phyloP scores from a whole-genome alignment of 495 filamentous ascomycete genomes.

The Pseudomonodictys pantanalensis region DNA sequence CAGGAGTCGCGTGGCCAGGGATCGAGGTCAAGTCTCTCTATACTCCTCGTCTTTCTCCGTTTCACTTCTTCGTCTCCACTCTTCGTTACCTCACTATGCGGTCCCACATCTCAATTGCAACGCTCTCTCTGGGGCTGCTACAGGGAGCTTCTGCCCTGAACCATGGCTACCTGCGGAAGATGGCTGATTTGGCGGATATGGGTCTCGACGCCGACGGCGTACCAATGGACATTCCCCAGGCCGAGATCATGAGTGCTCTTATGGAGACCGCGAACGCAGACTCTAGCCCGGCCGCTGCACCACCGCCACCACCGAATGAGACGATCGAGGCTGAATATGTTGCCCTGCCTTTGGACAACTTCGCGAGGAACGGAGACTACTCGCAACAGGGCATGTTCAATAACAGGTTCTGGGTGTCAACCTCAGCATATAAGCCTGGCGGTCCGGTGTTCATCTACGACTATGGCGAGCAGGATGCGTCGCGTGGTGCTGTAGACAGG shows the following conservation, averaged over 20 bases:
- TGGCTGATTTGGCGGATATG: slow-evolving; percentile 23
- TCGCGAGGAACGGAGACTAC: slow-evolving; percentile 20
- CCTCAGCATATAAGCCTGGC: slow-evolving; percentile 49
- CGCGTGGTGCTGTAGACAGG: slow-evolving; percentile 29
- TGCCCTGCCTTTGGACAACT: slow-evolving; percentile 29
- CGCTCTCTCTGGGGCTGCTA: slow-evolving; percentile 12
- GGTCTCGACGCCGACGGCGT: slow-evolving; percentile 32
- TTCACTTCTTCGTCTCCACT: neutral
- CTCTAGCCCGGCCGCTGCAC: neutral
- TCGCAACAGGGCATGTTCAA: slow-evolving; percentile 44
- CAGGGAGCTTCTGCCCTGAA: neutral
- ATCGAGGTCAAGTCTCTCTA: neutral
- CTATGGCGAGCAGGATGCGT: slow-evolving; percentile 48
- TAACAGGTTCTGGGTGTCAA: slow-evolving; percentile 57
- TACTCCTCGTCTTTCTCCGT: neutral
- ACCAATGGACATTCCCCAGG: slow-evolving; percentile 13
- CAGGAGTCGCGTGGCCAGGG: neutral
- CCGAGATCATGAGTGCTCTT: no score
- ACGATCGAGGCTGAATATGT: slow-evolving; percentile 26
- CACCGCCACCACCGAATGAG: slow-evolving; percentile 3
- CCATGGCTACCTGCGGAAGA: neutral
- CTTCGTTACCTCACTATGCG: slow-evolving; percentile 4
- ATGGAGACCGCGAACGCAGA: neutral
- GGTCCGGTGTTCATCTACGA: slow-evolving; percentile 57
- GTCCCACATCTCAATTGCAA: neutral